Conservation (phyloP, 495 filamentous ascomycete species). For the Pyronema omphalodes region DNA sequence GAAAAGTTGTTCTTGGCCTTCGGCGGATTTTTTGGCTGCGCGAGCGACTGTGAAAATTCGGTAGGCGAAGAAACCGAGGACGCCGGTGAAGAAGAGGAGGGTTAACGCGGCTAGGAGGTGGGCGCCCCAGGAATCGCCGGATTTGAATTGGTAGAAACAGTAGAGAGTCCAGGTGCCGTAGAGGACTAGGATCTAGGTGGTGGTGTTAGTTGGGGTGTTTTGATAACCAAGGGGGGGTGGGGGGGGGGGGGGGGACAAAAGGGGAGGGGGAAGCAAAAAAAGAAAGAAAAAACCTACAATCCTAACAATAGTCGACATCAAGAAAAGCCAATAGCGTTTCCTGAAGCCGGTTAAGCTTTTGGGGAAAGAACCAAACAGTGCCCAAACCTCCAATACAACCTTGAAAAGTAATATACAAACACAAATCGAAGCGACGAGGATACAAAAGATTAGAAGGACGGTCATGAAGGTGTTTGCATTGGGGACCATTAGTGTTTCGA, state of each 20-base stretch:
- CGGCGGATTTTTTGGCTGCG: slow-evolving; percentile 45
- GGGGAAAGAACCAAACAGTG: slow-evolving; percentile 73
- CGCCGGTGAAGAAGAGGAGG: slow-evolving; percentile 54
- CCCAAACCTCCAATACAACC: slow-evolving; percentile 81
- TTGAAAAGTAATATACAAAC: slow-evolving; percentile 83
- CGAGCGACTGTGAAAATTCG: slow-evolving; percentile 65
- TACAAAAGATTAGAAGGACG: slow-evolving; percentile 69
- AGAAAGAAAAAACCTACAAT: too few species aligned
- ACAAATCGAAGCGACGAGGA: slow-evolving; percentile 64
- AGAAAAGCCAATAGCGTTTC: slow-evolving; percentile 84
- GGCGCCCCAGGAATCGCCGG: slow-evolving; percentile 90
- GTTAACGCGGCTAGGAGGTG: slow-evolving; percentile 72
- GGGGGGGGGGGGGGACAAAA: too few species aligned
- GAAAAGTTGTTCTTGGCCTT: slow-evolving; percentile 36
- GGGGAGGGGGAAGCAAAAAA: too few species aligned
- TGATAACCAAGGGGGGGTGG: too few species aligned
- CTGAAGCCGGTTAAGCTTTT: slow-evolving; percentile 66
- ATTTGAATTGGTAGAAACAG: slow-evolving; percentile 85
- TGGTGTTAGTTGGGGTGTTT: too few species aligned
- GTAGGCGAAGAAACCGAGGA: slow-evolving; percentile 61
- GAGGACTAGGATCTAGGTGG: slow-evolving; percentile 69
- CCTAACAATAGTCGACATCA: slow-evolving; percentile 74
- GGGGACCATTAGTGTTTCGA: slow-evolving; percentile 63
- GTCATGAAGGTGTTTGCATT: slow-evolving; percentile 94
- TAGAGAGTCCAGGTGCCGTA: slow-evolving; percentile 94